phyloP scores from a whole-genome alignment of 164 flowering plant genomes.

The Annona squamosa region DNA sequence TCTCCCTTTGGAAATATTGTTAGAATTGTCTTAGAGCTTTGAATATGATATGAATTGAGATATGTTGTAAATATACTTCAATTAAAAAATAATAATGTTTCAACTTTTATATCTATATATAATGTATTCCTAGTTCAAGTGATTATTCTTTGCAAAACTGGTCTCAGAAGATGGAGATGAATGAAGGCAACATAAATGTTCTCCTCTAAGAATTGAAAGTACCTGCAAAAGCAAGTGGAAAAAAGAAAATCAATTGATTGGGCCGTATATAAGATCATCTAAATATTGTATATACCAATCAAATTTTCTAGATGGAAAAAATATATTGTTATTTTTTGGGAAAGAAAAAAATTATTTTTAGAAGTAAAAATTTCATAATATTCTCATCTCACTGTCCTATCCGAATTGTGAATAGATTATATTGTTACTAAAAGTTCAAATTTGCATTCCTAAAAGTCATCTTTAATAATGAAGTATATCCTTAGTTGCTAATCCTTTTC shows the following conservation, averaged over 20 bases:
- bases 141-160: constrained; percentile 1
- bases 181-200: constrained; percentile 14
- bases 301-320: too few relatives aligned
- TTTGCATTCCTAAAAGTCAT: too few relatives aligned
- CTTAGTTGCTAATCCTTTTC: too few relatives aligned
- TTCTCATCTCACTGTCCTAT: background rate
- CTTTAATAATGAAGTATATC: too few relatives aligned
- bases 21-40: too few relatives aligned
- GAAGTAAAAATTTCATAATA: background rate
- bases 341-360: background rate
- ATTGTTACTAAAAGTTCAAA: too few relatives aligned
- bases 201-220: constrained; percentile 28
- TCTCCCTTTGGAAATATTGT: too few relatives aligned
- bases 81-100: too few relatives aligned
- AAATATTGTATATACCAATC: too few relatives aligned
- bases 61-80: too few relatives aligned
- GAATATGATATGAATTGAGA: too few relatives aligned
- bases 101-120: too few relatives aligned
- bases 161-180: constrained; percentile 22
- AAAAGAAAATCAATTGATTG: background rate
- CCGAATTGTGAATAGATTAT: background rate
- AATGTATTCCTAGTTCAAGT: background rate
- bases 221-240: constrained; percentile 19
- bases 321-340: background rate
- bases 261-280: background rate